Evolutionary conservation across 2,329 filamentous ascomycete species (phyloP).

Genomic region (Onygena corvina): DNA sequence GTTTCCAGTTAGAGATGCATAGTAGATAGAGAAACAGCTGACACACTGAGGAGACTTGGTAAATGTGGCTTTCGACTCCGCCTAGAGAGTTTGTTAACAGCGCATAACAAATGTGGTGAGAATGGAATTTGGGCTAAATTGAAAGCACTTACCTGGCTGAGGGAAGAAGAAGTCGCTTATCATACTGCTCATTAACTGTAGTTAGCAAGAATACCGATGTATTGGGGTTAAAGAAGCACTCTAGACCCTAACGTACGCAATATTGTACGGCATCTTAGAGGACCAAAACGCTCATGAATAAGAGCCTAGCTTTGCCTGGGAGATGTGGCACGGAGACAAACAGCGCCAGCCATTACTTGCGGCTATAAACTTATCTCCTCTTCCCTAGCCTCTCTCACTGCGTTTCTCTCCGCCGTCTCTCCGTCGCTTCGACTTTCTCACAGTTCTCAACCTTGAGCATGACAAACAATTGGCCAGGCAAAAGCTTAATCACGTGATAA

Average conservation of each 20-base stretch:
- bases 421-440: background rate
- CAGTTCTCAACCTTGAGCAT: background rate
- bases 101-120: background rate
- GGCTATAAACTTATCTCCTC: background rate
- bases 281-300: background rate
- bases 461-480: background rate
- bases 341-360: background rate
- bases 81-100: slow-evolving; percentile 32
- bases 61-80: slow-evolving; percentile 95
- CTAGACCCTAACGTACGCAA: slow-evolving; percentile 47
- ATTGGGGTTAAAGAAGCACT: background rate
- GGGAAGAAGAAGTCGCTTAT: slow-evolving; percentile 99
- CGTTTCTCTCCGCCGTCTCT: background rate
- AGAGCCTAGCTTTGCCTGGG: background rate
- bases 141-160: slow-evolving; percentile 52
- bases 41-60: slow-evolving; percentile 69
- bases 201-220: slow-evolving; percentile 17
- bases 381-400: background rate
- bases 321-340: background rate
- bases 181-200: slow-evolving; percentile 47
- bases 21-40: background rate
- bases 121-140: background rate
- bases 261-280: slow-evolving; percentile 53
- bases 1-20: background rate
- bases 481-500: background rate